Conservation (phyloP, 768 basidiomycete species). For the Suillus fuscotomentosus region DNA sequence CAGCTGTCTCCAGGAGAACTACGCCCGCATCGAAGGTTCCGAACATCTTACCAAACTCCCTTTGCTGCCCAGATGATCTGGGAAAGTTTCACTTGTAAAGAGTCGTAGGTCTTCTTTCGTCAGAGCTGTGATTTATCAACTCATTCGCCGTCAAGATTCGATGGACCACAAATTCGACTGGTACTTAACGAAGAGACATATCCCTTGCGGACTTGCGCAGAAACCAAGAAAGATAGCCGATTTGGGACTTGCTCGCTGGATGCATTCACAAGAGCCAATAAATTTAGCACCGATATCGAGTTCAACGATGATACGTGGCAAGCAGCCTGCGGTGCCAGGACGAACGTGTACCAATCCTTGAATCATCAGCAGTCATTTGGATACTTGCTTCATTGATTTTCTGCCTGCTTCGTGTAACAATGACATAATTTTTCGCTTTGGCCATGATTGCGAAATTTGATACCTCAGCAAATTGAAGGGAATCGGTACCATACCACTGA, state of each 20-base stretch:
- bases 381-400: background rate
- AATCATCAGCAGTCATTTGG: background rate
- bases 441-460: background rate
- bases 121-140: background rate
- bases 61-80: slow-evolving; percentile 38
- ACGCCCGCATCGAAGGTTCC: slow-evolving; percentile 23
- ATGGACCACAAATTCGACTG: slow-evolving; percentile 32
- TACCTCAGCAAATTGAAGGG: background rate
- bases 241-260: slow-evolving; percentile 33
- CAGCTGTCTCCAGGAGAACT: slow-evolving; percentile 27
- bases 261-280: slow-evolving; percentile 26
- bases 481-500: background rate
- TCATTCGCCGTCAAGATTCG: slow-evolving; percentile 9
- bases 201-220: slow-evolving; percentile 28
- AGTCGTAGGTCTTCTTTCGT: slow-evolving; percentile 16
- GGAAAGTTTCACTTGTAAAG: slow-evolving; percentile 33
- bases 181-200: slow-evolving; percentile 35
- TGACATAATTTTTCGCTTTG: background rate
- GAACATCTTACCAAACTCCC: slow-evolving; percentile 34
- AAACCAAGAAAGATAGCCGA: slow-evolving; percentile 19
- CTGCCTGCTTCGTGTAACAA: background rate
- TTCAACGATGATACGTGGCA: slow-evolving; percentile 34
- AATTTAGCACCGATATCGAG: slow-evolving; percentile 14
- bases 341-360: background rate
- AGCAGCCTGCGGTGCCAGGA: slow-evolving; percentile 25